Percentiles rank a stretch among this genome's conserved stretches.
Conservation (phyloP, 2,329 filamentous ascomycete genomes). For the Aureobasidium pullulans region DNA sequence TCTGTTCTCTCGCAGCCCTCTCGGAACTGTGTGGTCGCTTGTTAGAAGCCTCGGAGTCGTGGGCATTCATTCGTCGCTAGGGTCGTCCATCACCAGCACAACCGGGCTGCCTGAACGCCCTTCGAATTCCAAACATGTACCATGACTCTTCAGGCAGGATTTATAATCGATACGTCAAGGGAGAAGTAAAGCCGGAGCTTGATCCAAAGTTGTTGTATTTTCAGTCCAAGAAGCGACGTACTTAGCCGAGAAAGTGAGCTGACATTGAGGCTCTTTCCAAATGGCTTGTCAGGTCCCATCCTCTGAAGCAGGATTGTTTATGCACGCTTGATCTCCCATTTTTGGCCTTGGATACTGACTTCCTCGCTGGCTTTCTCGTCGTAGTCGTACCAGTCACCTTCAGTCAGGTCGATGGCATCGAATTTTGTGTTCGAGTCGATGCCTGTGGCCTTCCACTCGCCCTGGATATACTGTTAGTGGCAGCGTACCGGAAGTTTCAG, state of each 20-base stretch:
- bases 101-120: neutral
- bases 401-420: slow-evolving; percentile 67
- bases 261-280: neutral
- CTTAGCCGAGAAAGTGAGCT: neutral
- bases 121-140: neutral
- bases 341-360: slow-evolving; percentile 53
- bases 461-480: slow-evolving; percentile 42
- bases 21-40: too few species aligned
- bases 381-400: slow-evolving; percentile 97
- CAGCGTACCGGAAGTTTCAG: neutral
- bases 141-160: neutral
- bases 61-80: neutral
- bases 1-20: too few species aligned
- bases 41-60: too few species aligned
- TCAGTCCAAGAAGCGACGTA: neutral
- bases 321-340: slow-evolving; percentile 73
- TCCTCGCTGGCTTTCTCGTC: slow-evolving; percentile 18
- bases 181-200: too few species aligned
- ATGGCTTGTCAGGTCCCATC: neutral
- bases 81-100: neutral
- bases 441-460: slow-evolving; percentile 83
- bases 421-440: slow-evolving; percentile 77
- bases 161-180: neutral
- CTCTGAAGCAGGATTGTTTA: slow-evolving; percentile 32
- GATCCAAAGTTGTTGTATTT: neutral